Evolutionary conservation across 1,139 yeast species (phyloP).

Genomic region (Magnusiomyces suaveolens): DNA sequence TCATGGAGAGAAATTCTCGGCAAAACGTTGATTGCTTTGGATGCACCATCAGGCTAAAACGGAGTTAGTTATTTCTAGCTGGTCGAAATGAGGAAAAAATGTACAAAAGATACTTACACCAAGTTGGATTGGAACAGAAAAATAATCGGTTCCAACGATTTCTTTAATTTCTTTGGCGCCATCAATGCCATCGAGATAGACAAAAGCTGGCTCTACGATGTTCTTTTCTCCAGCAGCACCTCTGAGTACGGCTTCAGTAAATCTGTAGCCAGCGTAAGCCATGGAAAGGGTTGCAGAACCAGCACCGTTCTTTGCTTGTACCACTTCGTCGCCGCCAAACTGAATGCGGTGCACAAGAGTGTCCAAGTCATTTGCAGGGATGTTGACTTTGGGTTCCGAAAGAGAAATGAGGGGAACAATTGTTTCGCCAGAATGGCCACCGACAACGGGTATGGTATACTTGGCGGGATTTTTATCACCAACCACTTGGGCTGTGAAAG

Average conservation of each 20-base stretch:
- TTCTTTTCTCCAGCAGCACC: conserved; percentile 49
- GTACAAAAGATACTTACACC: conserved; percentile 33
- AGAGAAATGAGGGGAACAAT: conserved; percentile 79
- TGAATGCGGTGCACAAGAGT: conserved; percentile 79
- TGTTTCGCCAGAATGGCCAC: conserved; percentile 95
- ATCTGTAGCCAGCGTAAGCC: conserved; percentile 81
- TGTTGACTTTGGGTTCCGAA: conserved; percentile 41
- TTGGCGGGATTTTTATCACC: conserved; percentile 42
- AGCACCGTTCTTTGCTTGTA: too few species aligned
- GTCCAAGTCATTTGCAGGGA: conserved; percentile 46
- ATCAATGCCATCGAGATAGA: conserved; percentile 37
- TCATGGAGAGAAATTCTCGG: conserved; percentile 28
- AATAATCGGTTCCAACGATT: conserved; percentile 62
- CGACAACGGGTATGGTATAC: conserved; percentile 73
- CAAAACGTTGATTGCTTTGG: conserved; percentile 45
- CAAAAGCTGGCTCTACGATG: conserved; percentile 63
- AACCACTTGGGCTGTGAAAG: conserved; percentile 57
- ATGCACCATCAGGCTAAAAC: conserved; percentile 56
- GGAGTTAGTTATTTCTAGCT: conserved; percentile 34
- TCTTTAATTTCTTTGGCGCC: conserved; percentile 33
- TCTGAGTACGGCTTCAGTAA: conserved; percentile 77
- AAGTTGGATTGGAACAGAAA: conserved; percentile 79
- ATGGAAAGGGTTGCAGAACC: too few species aligned
- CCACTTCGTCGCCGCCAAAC: too few species aligned
- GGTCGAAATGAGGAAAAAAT: conserved; percentile 34